Conservation (phyloP, 78 protist genomes). For the Dictyostelium firmibasis region DNA sequence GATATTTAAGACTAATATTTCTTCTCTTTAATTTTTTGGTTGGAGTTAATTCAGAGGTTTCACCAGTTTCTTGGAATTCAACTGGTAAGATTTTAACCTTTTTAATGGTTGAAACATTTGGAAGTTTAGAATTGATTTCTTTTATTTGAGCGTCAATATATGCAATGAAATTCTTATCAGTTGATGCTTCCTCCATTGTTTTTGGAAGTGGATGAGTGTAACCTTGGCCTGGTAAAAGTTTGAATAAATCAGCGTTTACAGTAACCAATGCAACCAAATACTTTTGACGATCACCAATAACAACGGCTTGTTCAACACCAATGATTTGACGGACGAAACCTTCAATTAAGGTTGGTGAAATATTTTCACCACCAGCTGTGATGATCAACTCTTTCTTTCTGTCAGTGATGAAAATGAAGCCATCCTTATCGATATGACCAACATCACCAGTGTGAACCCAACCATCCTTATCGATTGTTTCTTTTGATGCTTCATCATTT, state of each 20-base stretch:
- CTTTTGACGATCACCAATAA: slow-evolving; percentile 88
- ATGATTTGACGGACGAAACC: slow-evolving; percentile 62
- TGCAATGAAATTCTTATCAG: slow-evolving; percentile 18
- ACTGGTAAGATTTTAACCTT: slow-evolving; percentile 68
- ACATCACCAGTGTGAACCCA: slow-evolving; percentile 92
- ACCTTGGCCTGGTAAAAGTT: not conserved
- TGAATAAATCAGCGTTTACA: not conserved
- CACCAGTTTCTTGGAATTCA: slow-evolving; percentile 77
- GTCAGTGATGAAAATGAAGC: slow-evolving; percentile 87
- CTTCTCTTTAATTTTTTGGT: slow-evolving; percentile 88
- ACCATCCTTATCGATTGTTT: slow-evolving; percentile 89
- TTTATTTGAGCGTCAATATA: slow-evolving; percentile 33
- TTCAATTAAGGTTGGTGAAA: slow-evolving; percentile 93
- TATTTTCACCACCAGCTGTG: slow-evolving; percentile 96
- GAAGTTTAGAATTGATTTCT: slow-evolving; percentile 65
- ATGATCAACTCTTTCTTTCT: slow-evolving; percentile 94
- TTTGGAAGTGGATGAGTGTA: slow-evolving; percentile 31
- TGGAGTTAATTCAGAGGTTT: slow-evolving; percentile 83
- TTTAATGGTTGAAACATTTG: slow-evolving; percentile 74
- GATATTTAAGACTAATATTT: slow-evolving; percentile 64
- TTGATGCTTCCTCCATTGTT: slow-evolving; percentile 51
- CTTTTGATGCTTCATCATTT: slow-evolving; percentile 75
- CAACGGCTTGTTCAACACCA: slow-evolving; percentile 67
- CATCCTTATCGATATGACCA: slow-evolving; percentile 82
- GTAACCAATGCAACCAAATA: slow-evolving; percentile 66